phyloP scores from a whole-genome alignment of 2,329 filamentous ascomycete species.

The Talaromyces rugulosus region DNA sequence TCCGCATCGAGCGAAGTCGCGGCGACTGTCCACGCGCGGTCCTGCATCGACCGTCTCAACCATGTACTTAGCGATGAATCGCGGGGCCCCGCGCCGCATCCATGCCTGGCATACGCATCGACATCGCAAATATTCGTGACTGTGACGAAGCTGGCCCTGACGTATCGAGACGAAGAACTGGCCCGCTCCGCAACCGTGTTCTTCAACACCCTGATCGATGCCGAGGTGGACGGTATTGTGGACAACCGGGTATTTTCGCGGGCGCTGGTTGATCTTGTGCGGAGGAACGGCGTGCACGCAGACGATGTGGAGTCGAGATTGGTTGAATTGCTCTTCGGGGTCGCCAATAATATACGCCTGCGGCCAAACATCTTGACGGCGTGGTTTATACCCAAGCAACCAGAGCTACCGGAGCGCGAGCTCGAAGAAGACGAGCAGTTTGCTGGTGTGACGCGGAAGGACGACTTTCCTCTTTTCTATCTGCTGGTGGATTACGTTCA shows the following conservation, averaged over 20 bases:
- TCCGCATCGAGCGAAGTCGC: slow-evolving; percentile 49
- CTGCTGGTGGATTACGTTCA: slow-evolving; percentile 95
- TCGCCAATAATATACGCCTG: slow-evolving; percentile 91
- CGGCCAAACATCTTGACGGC: slow-evolving; percentile 81
- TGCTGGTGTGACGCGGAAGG: slow-evolving; percentile 77
- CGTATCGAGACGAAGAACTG: slow-evolving; percentile 78
- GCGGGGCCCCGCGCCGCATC: slow-evolving; percentile 80
- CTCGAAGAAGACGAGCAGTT: slow-evolving; percentile 62
- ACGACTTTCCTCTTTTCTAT: slow-evolving; percentile 95
- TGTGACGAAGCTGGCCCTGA: slow-evolving; percentile 82
- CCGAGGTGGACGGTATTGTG: slow-evolving; percentile 92
- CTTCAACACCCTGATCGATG: slow-evolving; percentile 90
- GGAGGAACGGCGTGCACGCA: slow-evolving; percentile 63
- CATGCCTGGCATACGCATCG: slow-evolving; percentile 83
- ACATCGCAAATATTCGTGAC: slow-evolving; percentile 84
- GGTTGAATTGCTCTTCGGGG: slow-evolving; percentile 90
- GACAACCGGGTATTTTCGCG: slow-evolving; percentile 81
- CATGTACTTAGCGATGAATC: slow-evolving; percentile 82
- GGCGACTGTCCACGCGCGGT: slow-evolving; percentile 47
- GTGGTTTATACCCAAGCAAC: slow-evolving; percentile 72
- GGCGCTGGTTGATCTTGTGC: slow-evolving; percentile 80
- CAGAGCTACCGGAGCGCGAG: slow-evolving; percentile 34
- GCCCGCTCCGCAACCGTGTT: slow-evolving; percentile 79
- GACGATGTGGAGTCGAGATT: slow-evolving; percentile 82
- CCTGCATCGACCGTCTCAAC: slow-evolving; percentile 54